Conservation (phyloP, 2,329 filamentous ascomycete genomes). For the Colletotrichum falcatum region DNA sequence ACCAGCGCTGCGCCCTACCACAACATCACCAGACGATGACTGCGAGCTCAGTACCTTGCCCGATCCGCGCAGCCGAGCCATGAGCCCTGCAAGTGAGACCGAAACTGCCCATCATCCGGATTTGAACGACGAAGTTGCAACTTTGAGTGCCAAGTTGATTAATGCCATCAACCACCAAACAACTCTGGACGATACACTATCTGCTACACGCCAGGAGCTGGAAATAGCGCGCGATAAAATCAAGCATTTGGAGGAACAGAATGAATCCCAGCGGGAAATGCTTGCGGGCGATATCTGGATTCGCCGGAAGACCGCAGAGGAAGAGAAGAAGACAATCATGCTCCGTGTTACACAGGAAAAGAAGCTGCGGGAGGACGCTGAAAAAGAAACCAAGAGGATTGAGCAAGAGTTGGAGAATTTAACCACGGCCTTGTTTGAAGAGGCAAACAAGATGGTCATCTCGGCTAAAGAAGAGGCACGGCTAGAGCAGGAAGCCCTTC, state of each 20-base stretch:
- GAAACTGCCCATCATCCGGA: conserved; percentile 62
- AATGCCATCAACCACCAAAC: conserved; percentile 98
- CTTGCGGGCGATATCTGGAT: conserved; percentile 82
- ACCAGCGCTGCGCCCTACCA: conserved; percentile 50
- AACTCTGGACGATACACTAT: conserved; percentile 87
- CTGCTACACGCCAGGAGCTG: conserved; percentile 84
- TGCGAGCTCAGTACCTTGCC: conserved; percentile 78
- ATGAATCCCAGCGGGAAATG: conserved; percentile 77
- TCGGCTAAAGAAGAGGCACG: conserved; percentile 90
- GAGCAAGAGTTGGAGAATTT: conserved; percentile 92
- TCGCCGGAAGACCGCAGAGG: conserved; percentile 78
- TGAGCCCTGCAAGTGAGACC: conserved; percentile 58
- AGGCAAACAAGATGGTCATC: conserved; percentile 98
- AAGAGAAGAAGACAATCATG: conserved; percentile 73
- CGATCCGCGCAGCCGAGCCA: conserved; percentile 68
- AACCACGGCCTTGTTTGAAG: conserved; percentile 94
- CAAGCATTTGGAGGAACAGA: conserved; percentile 72
- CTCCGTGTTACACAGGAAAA: conserved; percentile 74
- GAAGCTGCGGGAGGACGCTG: conserved; percentile 71
- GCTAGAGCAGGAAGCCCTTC: conserved; percentile 82
- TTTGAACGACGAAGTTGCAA: conserved; percentile 80
- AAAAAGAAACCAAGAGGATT: conserved; percentile 87
- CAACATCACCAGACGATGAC: conserved; percentile 61
- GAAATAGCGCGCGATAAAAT: conserved; percentile 78
- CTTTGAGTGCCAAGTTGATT: conserved; percentile 94